A percentile compares a stretch with the other conserved stretches of the same genome.
Conservation (phyloP, 2,329 filamentous ascomycete genomes). For the Juglanconis oblonga region DNA sequence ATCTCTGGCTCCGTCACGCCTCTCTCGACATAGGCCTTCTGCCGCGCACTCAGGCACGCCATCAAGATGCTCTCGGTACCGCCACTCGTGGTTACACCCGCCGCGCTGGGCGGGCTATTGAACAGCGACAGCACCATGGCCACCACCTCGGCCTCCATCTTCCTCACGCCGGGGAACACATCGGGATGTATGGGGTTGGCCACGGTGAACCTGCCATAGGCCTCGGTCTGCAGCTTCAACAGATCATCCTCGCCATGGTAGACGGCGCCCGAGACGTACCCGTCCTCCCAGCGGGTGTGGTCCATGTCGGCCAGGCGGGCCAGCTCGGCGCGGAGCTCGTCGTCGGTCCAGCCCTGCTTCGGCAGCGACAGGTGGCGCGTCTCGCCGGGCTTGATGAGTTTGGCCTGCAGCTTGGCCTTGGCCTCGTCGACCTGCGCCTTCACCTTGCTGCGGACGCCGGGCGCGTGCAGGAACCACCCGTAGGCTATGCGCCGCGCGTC, state of each 20-base stretch:
- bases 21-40: constrained; percentile 83
- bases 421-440: constrained; percentile 80
- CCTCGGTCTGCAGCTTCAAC: constrained; percentile 82
- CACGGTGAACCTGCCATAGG: constrained; percentile 91
- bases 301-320: constrained; percentile 78
- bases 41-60: constrained; percentile 85
- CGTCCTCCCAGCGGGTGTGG: constrained; percentile 96
- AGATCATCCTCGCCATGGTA: constrained; percentile 89
- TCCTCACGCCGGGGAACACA: constrained; percentile 94
- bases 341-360: constrained; percentile 76
- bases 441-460: constrained; percentile 82
- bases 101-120: constrained; percentile 80
- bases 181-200: constrained; percentile 97
- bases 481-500: constrained; percentile 72
- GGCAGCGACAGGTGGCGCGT: constrained; percentile 75
- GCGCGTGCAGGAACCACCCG: constrained; percentile 79
- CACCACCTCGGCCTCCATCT: constrained; percentile 99
- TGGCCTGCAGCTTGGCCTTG: constrained; percentile 75
- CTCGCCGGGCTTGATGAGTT: constrained; percentile 73
- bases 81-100: constrained; percentile 86
- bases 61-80: constrained; percentile 97
- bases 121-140: constrained; percentile 92
- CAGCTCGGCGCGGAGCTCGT: constrained; percentile 77
- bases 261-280: constrained; percentile 88
- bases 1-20: constrained; percentile 93